Evolutionary conservation across 2,329 filamentous ascomycete genomes (phyloP).

Genomic region (Beauveria caledonica): DNA sequence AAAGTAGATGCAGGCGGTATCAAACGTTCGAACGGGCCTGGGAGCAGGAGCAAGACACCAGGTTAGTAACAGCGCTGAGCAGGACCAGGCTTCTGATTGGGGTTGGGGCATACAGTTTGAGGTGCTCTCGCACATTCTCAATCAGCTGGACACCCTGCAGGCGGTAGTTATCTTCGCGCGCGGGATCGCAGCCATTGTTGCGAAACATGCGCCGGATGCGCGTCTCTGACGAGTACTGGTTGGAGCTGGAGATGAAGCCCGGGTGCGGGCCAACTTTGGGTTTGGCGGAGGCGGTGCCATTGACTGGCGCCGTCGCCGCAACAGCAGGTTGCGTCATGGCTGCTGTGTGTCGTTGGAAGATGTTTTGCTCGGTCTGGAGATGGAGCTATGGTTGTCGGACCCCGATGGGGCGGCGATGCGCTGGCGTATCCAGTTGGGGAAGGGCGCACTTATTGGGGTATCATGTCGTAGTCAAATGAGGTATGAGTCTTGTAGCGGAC

Average conservation of each 20-base stretch:
- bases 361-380: too few species aligned
- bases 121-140: constrained; percentile 67
- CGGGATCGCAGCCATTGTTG: constrained; percentile 61
- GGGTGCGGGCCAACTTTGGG: constrained; percentile 34
- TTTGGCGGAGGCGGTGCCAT: constrained; percentile 2
- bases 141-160: constrained; percentile 85
- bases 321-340: constrained; percentile 1
- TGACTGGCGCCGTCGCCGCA: constrained; percentile 6
- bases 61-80: background rate
- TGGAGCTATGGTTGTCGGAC: background rate
- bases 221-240: constrained; percentile 76
- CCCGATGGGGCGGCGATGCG: background rate
- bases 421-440: background rate
- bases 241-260: constrained; percentile 40
- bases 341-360: background rate
- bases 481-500: background rate
- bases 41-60: background rate
- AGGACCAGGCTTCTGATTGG: background rate
- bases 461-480: background rate
- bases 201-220: constrained; percentile 66
- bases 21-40: constrained; percentile 83
- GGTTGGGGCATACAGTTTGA: constrained; percentile 59
- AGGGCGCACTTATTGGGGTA: background rate
- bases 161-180: constrained; percentile 71
- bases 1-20: constrained; percentile 86